Evolutionary conservation across 2,329 filamentous ascomycete species (phyloP).

Genomic region (Colletotrichum ledebouriae): DNA sequence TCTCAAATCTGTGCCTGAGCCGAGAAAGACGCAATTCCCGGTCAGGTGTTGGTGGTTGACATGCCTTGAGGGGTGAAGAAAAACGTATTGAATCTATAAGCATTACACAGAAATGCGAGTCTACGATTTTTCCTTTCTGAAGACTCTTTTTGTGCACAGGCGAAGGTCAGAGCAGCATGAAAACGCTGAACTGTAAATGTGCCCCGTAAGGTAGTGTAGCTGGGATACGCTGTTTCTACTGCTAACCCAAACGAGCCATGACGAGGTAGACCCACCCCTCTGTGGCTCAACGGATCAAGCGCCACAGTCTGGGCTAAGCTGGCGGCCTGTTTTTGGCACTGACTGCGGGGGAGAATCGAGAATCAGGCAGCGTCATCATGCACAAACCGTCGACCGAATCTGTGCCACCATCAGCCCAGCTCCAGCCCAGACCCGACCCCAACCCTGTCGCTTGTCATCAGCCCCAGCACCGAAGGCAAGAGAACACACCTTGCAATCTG

Average conservation of each 20-base stretch:
- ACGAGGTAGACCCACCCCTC: constrained; percentile 12
- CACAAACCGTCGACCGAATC: constrained; percentile 22
- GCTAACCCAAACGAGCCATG: not conserved
- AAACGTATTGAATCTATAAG: too few relatives aligned
- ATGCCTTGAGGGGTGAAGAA: too few relatives aligned
- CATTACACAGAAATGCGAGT: too few relatives aligned
- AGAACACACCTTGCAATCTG: constrained; percentile 8
- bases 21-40: not conserved
- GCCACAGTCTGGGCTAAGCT: constrained; percentile 32
- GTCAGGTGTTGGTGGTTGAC: too few relatives aligned
- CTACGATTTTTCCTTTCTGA: too few relatives aligned
- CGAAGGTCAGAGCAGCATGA: too few relatives aligned
- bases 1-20: constrained; percentile 1
- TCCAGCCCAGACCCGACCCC: constrained; percentile 13
- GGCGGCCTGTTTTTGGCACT: constrained; percentile 38
- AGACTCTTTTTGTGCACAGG: too few relatives aligned
- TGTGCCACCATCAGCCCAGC: constrained; percentile 17
- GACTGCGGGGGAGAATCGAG: constrained; percentile 36
- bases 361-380: constrained; percentile 43
- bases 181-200: too few relatives aligned
- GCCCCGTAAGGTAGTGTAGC: too few relatives aligned
- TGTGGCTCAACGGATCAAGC: constrained; percentile 27
- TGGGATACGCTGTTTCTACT: too few relatives aligned
- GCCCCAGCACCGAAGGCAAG: constrained; percentile 22
- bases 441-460: constrained; percentile 29